A percentile compares a stretch with the other conserved stretches of the same genome.
Evolutionary conservation across 2,329 filamentous ascomycete species (phyloP).

Genomic region (Stemphylium vesicarium): DNA sequence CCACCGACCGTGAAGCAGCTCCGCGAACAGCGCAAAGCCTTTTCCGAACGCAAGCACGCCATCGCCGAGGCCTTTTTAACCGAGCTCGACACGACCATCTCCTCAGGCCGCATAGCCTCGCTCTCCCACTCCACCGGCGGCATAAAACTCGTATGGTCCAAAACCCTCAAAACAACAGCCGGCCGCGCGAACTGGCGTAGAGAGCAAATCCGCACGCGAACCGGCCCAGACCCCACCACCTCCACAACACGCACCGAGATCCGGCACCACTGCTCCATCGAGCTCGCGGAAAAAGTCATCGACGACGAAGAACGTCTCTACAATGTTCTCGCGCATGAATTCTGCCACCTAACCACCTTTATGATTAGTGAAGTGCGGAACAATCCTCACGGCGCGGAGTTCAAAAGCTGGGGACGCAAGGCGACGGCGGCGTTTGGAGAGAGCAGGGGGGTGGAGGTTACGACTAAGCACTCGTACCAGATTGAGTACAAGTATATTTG

Average conservation of each 20-base stretch:
- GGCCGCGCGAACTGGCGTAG: slow-evolving; percentile 63
- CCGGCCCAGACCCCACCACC: no score
- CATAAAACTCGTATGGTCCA: slow-evolving; percentile 74
- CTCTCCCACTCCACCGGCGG: slow-evolving; percentile 71
- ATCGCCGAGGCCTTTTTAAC: slow-evolving; percentile 69
- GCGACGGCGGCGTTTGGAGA: slow-evolving; percentile 63
- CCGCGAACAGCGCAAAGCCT: slow-evolving; percentile 58
- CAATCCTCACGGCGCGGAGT: slow-evolving; percentile 82
- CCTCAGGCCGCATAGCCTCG: slow-evolving; percentile 63
- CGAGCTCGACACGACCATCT: slow-evolving; percentile 72
- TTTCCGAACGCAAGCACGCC: slow-evolving; percentile 66
- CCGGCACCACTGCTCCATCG: slow-evolving; percentile 75
- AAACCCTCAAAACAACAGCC: slow-evolving; percentile 79
- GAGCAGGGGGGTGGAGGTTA: slow-evolving; percentile 72
- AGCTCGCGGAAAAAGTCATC: slow-evolving; percentile 88
- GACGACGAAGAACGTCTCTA: slow-evolving; percentile 74
- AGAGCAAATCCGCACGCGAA: slow-evolving; percentile 50
- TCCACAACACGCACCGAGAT: slow-evolving; percentile 36
- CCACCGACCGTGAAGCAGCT: slow-evolving; percentile 29
- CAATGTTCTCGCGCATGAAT: slow-evolving; percentile 95
- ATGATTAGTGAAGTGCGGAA: slow-evolving; percentile 79
- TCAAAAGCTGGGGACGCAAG: slow-evolving; percentile 71
- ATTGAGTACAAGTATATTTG: slow-evolving; percentile 95
- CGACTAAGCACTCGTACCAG: slow-evolving; percentile 86
- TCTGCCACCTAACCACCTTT: slow-evolving; percentile 91